These are phyloP conservation scores for Pseudogymnoascus sp. DNA, from an alignment of 2,329 filamentous ascomycete species.

Conservation along the genomic window DNA sequence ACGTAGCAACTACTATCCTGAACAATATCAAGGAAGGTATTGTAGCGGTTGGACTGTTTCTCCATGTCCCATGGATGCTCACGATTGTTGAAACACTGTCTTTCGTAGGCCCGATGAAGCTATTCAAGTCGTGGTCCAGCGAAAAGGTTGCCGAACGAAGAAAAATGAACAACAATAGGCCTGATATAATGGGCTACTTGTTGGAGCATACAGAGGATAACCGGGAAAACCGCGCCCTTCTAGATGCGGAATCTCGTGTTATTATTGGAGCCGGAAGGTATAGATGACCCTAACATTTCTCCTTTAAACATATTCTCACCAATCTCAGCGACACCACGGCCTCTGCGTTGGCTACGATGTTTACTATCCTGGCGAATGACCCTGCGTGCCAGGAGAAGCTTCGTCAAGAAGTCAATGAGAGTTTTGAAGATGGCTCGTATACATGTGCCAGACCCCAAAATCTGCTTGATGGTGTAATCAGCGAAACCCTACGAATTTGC, in stretches of 20 bases:
- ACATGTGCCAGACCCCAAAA: conserved; percentile 12
- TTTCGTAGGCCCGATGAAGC: conserved; percentile 15
- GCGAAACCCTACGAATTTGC: conserved; percentile 18
- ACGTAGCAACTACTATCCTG: conserved; percentile 12
- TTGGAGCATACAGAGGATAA: conserved; percentile 1
- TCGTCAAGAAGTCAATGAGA: not conserved
- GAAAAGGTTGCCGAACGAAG: conserved; percentile 14
- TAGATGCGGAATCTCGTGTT: conserved; percentile 14
- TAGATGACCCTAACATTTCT: not conserved
- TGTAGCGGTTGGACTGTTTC: conserved; percentile 12
- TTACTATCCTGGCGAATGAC: conserved; percentile 6
- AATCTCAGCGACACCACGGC: not conserved
- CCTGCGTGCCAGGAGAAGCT: conserved; percentile 5
- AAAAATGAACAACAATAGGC: conserved; percentile 5
- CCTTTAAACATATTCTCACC: not conserved
- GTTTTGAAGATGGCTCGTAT: conserved; percentile 12
- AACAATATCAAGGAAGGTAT: conserved; percentile 13
- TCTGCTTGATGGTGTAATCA: conserved; percentile 18
- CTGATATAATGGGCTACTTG: conserved; percentile 17
- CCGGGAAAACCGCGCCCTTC: not conserved
- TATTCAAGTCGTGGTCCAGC: conserved; percentile 15
- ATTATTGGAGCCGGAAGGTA: conserved; percentile 20
- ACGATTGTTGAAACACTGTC: conserved; percentile 14
- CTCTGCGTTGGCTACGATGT: conserved; percentile 4
- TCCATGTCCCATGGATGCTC: conserved; percentile 17